Evolutionary conservation across 345 rosid species (phyloP).

Genomic region (Barbarea vulgaris): DNA sequence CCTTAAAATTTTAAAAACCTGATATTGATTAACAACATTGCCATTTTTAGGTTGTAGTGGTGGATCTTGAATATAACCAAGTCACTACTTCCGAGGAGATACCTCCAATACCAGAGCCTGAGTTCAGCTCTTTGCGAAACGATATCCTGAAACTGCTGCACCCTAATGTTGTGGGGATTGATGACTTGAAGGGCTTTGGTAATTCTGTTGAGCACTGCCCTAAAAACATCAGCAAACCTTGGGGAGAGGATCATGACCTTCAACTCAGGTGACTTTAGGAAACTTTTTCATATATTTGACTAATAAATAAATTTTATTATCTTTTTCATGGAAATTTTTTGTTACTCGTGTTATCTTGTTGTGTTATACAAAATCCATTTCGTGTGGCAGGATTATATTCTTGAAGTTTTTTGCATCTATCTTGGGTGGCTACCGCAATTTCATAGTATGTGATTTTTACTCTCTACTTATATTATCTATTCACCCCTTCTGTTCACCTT

Average conservation of each 20-base stretch:
- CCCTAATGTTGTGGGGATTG: slow-evolving; percentile 88
- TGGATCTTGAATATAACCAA: slow-evolving; percentile 89
- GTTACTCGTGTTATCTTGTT: slow-evolving; percentile 24
- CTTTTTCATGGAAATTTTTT: neutral
- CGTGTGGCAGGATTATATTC: slow-evolving; percentile 84
- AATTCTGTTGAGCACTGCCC: slow-evolving; percentile 55
- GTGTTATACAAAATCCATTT: slow-evolving; percentile 27
- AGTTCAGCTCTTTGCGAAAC: slow-evolving; percentile 70
- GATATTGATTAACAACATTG: slow-evolving; percentile 28
- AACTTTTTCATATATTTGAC: slow-evolving; percentile 24
- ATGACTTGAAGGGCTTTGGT: slow-evolving; percentile 69
- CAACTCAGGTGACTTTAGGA: slow-evolving; percentile 79
- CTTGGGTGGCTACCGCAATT: slow-evolving; percentile 97
- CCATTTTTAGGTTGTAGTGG: slow-evolving; percentile 83
- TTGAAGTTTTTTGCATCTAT: slow-evolving; percentile 92
- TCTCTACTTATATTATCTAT: slow-evolving; percentile 23
- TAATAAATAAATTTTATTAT: neutral
- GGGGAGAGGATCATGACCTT: slow-evolving; percentile 95
- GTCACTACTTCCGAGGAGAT: slow-evolving; percentile 90
- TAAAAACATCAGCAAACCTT: slow-evolving; percentile 71
- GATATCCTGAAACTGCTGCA: slow-evolving; percentile 77
- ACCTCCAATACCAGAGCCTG: slow-evolving; percentile 97
- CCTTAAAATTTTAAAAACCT: slow-evolving; percentile 19
- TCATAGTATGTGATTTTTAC: slow-evolving; percentile 62
- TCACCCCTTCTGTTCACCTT: neutral